Conservation (phyloP, 306 rosid species). For the Begonia loranthoides region DNA sequence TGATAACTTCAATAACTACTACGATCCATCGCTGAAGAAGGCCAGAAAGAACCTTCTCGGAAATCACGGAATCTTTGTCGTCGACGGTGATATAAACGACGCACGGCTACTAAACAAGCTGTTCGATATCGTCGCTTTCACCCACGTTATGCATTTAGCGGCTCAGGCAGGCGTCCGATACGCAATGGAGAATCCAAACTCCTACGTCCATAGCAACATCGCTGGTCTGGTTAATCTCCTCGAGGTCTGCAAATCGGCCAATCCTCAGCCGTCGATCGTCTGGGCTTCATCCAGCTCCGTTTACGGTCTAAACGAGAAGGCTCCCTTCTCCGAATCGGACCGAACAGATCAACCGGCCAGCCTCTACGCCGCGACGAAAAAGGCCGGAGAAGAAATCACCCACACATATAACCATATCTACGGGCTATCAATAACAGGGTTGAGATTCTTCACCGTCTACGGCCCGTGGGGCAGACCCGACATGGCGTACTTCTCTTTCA, state of each 20-base stretch:
- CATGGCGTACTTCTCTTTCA: constrained; percentile 1
- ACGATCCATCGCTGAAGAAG: background rate
- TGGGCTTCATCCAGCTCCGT: constrained; percentile 2
- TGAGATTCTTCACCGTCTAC: background rate
- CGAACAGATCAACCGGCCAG: background rate
- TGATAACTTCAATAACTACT: background rate
- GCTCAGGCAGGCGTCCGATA: background rate
- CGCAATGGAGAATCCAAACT: background rate
- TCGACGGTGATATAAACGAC: background rate
- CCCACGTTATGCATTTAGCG: constrained; percentile 1
- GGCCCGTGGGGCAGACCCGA: constrained; percentile 1
- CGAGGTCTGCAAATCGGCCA: background rate
- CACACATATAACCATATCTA: background rate
- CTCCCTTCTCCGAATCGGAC: background rate
- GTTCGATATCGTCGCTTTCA: background rate
- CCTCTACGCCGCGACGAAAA: background rate
- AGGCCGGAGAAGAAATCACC: background rate
- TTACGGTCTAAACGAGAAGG: constrained; percentile 1
- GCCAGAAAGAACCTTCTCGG: background rate
- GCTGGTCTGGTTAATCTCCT: background rate
- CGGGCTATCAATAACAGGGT: background rate
- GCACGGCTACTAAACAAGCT: background rate
- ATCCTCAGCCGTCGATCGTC: background rate
- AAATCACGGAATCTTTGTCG: background rate
- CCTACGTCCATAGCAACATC: background rate